Evolutionary conservation across 305 asterid species (phyloP).

Genomic region (Ruellia speciosa): DNA sequence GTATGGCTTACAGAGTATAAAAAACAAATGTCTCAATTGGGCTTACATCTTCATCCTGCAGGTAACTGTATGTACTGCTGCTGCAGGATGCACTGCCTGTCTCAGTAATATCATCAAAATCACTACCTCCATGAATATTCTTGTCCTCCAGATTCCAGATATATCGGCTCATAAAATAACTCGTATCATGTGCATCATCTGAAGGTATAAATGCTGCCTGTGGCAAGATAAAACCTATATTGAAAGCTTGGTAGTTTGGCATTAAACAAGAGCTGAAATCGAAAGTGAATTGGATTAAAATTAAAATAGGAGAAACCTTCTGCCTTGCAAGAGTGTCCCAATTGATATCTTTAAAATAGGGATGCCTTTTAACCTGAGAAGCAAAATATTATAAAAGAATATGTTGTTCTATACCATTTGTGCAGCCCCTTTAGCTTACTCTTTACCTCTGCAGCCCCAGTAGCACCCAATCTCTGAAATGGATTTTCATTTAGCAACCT

Average conservation of each 20-base stretch:
- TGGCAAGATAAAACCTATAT: constrained; percentile 23
- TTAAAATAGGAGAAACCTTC: constrained; percentile 60
- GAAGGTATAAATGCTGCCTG: constrained; percentile 95
- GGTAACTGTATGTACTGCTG: constrained; percentile 66
- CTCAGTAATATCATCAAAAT: constrained; percentile 69
- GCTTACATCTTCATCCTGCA: constrained; percentile 81
- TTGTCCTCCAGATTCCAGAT: constrained; percentile 92
- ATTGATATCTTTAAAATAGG: constrained; percentile 70
- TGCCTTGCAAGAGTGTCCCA: constrained; percentile 92
- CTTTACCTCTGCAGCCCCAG: constrained; percentile 82
- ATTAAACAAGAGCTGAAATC: too few relatives aligned
- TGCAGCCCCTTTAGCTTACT: constrained; percentile 19
- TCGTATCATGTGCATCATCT: constrained; percentile 77
- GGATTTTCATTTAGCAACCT: constrained; percentile 88
- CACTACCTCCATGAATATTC: constrained; percentile 62
- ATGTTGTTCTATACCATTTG: neutral
- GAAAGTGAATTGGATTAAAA: neutral
- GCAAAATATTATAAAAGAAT: neutral
- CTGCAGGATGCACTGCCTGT: constrained; percentile 65
- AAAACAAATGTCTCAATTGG: constrained; percentile 12
- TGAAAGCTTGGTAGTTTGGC: too few relatives aligned
- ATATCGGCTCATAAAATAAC: constrained; percentile 97
- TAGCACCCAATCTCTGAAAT: constrained; percentile 85
- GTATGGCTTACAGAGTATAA: too few relatives aligned
- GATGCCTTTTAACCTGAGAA: constrained; percentile 71